Evolutionary conservation across 2,329 filamentous ascomycete species (phyloP), one percentile per base, ranked within the genome.

Genomic region (Venturia oleaginea): DNA sequence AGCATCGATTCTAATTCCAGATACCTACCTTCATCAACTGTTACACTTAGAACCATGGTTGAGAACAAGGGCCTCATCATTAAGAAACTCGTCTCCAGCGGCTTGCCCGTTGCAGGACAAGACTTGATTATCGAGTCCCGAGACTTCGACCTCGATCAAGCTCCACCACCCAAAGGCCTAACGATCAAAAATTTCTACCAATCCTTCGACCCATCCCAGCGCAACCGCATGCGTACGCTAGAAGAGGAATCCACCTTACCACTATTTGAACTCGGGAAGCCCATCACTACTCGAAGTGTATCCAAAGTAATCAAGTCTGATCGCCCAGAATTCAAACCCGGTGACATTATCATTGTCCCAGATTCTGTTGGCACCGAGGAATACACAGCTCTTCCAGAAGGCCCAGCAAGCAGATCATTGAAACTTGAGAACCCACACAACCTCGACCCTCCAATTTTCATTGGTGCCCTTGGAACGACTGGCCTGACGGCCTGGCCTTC

Each of bases 151-250:
- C 76, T 86, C 68, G 77, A 85, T 30, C 79, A 83, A 61, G 73
- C 83, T 5, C 82, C 86, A 59, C 81, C 85, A 30, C 74, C 83
- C 55, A 88, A 89, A 67, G 87, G 91, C 48, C 74, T 95, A 60
- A 84, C 84, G 38, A 77, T 88, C 68, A 84, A 91, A 77, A 84
- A 88, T 69, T 83, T 88, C 71, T 91, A 89, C 75, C 81, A 86
- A 68, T 92, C 89, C 48, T 88, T 88, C 77, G 91, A 96, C 75
- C 91, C 91, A 1, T 96, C 95, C 79, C 85, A 90, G 80, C 88
- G 92, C 65, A 89, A 88, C 66, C 84, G 85, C 69, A 92, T 96
- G 89, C 86, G 90, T 59, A 76, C 80, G 59, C 72, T 88, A 7
- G 74, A 79, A 42, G 70, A 77, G 72, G 85, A 88, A 77, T 91